These are phyloP conservation scores for Phytophthora fragariaefolia DNA, from an alignment of 352 stramenopile genomes.

Conservation along the genomic window DNA sequence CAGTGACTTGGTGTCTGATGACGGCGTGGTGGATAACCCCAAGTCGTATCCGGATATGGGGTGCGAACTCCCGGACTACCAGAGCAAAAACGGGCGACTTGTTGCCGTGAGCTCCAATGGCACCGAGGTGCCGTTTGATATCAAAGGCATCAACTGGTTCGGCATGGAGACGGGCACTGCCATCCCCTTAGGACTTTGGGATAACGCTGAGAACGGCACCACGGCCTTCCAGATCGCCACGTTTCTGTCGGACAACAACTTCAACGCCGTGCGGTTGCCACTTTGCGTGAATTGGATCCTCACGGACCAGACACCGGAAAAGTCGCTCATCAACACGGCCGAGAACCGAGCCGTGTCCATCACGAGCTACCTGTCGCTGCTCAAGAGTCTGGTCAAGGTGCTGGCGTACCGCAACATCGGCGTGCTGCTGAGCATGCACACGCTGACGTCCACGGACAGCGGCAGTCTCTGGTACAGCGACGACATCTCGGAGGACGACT, in stretches of 20 bases:
- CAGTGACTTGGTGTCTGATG: conserved; percentile 66
- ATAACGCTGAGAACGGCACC: conserved; percentile 73
- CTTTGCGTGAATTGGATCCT: conserved; percentile 69
- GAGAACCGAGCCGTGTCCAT: conserved; percentile 71
- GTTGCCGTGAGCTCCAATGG: conserved; percentile 61
- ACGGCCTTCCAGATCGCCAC: conserved; percentile 77
- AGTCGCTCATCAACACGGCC: conserved; percentile 51
- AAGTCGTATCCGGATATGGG: conserved; percentile 72
- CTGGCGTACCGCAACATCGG: conserved; percentile 64
- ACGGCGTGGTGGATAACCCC: conserved; percentile 73
- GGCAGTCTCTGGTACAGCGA: conserved; percentile 58
- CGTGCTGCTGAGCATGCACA: conserved; percentile 70
- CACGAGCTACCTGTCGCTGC: conserved; percentile 54
- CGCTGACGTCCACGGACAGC: conserved; percentile 50
- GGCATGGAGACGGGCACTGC: conserved; percentile 74
- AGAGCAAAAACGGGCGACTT: conserved; percentile 73
- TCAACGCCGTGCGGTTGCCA: conserved; percentile 76
- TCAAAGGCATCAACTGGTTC: conserved; percentile 87
- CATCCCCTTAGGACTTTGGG: conserved; percentile 75
- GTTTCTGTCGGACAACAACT: conserved; percentile 81
- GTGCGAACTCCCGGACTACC: conserved; percentile 73
- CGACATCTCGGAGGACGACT: conserved; percentile 43
- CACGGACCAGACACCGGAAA: conserved; percentile 59
- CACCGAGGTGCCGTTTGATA: conserved; percentile 55
- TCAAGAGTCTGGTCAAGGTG: conserved; percentile 61